Evolutionary conservation across 2,329 filamentous ascomycete genomes (phyloP), one percentile per base, ranked within the genome.

Genomic region (Fusarium poae): DNA sequence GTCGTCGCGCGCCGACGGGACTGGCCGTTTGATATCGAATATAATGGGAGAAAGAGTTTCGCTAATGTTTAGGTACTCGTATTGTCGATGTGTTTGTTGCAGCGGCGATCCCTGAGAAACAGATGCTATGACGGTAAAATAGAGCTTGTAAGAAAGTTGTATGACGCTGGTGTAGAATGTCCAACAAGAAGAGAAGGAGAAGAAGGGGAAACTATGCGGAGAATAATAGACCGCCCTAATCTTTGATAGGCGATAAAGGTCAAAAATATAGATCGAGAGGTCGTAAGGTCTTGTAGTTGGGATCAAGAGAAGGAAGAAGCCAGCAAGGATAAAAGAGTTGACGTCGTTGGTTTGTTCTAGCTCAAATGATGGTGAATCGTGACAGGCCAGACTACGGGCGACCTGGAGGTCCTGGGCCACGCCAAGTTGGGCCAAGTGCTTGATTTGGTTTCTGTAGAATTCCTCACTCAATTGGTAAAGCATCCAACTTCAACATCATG

Each of bases 311-410:
- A 46, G 30, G 52, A 70, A 43, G 30, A 67, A 50, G 54, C 51
- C 67, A 27, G 27, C 27, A 67, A 61, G 67, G 55, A 48, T 45
- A 45, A 61, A 29, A 44, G 35, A 57, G 57, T 71, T 74, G 71
- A 73, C 71, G 71, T 74, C 60, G 71, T 69, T 57, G 69, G 55
- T 66, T 53, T 60, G 57, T 57, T 46, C 67, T 68, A 70, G 67
- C 63, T 45, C 46, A 42, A 57, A 50, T 66, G 52, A 50, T 55
- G 44, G 44, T 43, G 65, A 52, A 43, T 59, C 44, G 50, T 64
- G 66, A 69, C 52, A 34, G 44, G 48, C 44, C 37, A 68, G 52
- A 50, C 64, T 67, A 63, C 18, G 25, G 42, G 25, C 34, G 50
- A 42, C 46, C 48, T 51, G 23, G 23, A 20, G 35, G 42, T 34